Percentiles rank a stretch among this genome's conserved stretches.
phyloP scores from a whole-genome alignment of 106 monocot species.

The Alisma plantagoaquatica region DNA sequence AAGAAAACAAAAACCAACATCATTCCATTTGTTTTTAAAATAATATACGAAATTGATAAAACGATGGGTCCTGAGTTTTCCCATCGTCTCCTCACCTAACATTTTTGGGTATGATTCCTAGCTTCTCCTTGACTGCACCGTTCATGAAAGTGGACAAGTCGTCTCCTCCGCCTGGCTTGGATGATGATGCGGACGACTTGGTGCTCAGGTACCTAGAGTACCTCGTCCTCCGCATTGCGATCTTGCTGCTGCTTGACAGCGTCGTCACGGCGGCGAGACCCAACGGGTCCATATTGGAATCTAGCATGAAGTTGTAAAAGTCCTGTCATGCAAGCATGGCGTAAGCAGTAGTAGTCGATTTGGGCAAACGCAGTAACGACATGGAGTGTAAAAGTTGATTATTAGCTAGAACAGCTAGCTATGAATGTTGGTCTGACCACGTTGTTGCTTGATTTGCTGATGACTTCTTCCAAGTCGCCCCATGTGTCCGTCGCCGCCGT shows the following conservation, averaged over 20 bases:
- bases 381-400: too few relatives aligned
- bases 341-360: neutral
- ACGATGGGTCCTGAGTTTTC: neutral
- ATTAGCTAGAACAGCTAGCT: too few relatives aligned
- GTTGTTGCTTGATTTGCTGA: conserved; percentile 25
- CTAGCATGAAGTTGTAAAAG: conserved; percentile 81
- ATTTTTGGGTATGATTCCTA: conserved; percentile 69
- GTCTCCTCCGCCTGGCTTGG: conserved; percentile 8
- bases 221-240: conserved; percentile 9
- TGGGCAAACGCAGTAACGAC: too few relatives aligned
- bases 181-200: too few relatives aligned
- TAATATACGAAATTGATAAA: too few relatives aligned
- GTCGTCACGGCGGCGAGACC: conserved; percentile 3
- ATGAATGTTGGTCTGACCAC: conserved; percentile 32
- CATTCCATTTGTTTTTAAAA: too few relatives aligned
- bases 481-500: conserved; percentile 51
- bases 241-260: neutral
- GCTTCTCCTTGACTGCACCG: conserved; percentile 54
- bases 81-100: conserved; percentile 36
- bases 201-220: conserved; percentile 59
- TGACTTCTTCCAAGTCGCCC: conserved; percentile 37
- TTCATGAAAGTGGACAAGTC: conserved; percentile 86
- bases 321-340: conserved; percentile 37
- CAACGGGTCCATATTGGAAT: conserved; percentile 21
- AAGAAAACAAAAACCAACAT: too few relatives aligned